phyloP scores from a whole-genome alignment of 2,329 filamentous ascomycete genomes.

The Claviceps sp. region DNA sequence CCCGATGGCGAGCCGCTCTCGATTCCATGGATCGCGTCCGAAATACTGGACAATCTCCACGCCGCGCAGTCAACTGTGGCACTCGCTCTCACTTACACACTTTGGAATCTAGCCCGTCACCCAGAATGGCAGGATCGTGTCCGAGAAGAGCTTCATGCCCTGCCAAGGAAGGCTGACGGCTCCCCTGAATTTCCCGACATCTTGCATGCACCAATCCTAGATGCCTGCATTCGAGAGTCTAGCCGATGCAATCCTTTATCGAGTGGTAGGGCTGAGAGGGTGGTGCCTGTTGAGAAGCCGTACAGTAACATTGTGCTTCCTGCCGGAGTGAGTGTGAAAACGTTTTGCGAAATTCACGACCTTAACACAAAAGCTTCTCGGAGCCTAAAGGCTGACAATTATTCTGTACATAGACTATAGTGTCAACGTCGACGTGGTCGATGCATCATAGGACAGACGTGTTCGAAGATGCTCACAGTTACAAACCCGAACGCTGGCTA shows the following conservation, averaged over 20 bases:
- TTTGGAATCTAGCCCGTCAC: constrained; percentile 4
- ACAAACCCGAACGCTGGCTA: constrained; percentile 4
- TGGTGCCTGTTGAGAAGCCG: neutral
- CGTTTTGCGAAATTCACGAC: neutral
- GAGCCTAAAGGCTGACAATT: neutral
- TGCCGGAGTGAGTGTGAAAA: neutral
- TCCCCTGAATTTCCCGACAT: constrained; percentile 1
- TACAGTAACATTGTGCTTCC: constrained; percentile 1
- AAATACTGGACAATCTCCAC: constrained; percentile 5
- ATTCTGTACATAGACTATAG: constrained; percentile 1
- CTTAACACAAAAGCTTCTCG: neutral
- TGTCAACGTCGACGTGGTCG: constrained; percentile 3
- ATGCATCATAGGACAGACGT: constrained; percentile 2
- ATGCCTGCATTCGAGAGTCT: constrained; percentile 4
- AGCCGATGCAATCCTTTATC: constrained; percentile 1
- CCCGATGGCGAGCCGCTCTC: neutral
- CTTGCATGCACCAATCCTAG: constrained; percentile 1
- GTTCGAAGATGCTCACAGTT: neutral
- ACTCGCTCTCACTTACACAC: constrained; percentile 2
- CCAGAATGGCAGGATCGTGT: constrained; percentile 1
- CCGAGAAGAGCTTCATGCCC: neutral
- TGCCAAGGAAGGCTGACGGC: neutral
- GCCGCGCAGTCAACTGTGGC: constrained; percentile 4
- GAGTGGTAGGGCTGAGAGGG: constrained; percentile 4
- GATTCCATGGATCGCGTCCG: constrained; percentile 1